These are phyloP conservation scores for Flaveria sonorensis DNA, from an alignment of 129 eudicot genomes.

Conservation along the genomic window DNA sequence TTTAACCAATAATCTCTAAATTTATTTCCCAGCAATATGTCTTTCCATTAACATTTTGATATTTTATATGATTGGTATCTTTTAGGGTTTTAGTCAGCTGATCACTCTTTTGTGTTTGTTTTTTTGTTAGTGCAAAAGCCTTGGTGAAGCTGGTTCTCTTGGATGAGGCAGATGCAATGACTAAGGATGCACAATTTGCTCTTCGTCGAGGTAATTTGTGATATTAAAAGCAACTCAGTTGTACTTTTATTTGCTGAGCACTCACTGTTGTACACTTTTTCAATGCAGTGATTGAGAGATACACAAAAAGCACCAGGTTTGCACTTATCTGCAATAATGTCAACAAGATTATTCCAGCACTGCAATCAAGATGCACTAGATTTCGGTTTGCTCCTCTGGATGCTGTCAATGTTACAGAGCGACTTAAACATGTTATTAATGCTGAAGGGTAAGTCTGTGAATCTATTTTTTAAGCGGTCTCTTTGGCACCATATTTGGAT, in stretches of 20 bases:
- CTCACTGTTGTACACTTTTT: slow-evolving; percentile 14
- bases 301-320: slow-evolving; percentile 89
- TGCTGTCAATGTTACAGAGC: slow-evolving; percentile 73
- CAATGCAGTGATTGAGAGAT: slow-evolving; percentile 86
- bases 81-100: slow-evolving; percentile 5
- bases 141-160: slow-evolving; percentile 79
- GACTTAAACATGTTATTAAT: slow-evolving; percentile 81
- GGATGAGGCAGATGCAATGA: slow-evolving; percentile 99
- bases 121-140: slow-evolving; percentile 62
- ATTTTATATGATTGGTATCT: slow-evolving; percentile 1
- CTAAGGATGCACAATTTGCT: slow-evolving; percentile 99
- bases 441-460: slow-evolving; percentile 71
- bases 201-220: slow-evolving; percentile 75
- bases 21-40: neutral
- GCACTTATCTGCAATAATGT: slow-evolving; percentile 92
- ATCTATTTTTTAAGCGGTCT: neutral
- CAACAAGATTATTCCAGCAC: slow-evolving; percentile 92
- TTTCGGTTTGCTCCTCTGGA: slow-evolving; percentile 97
- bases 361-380: slow-evolving; percentile 95
- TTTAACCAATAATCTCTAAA: neutral
- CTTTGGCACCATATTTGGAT: neutral
- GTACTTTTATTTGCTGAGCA: neutral
- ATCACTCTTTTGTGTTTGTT: slow-evolving; percentile 1
- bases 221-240: neutral
- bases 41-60: neutral